Conservation (phyloP, 2,329 filamentous ascomycete species). For the Alternaria triticimaculans region DNA sequence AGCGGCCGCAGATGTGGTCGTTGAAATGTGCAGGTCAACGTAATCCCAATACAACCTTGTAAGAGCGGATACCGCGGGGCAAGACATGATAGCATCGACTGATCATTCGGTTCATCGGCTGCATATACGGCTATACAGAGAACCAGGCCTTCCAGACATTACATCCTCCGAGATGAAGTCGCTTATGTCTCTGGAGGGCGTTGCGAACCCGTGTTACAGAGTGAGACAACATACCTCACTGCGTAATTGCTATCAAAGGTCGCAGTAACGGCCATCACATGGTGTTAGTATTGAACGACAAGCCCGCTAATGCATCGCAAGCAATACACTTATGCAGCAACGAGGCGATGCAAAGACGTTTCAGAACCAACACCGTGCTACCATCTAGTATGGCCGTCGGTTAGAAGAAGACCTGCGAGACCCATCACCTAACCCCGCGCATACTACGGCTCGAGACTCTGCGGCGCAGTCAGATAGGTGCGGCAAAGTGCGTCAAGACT, state of each 20-base stretch:
- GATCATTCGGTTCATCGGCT: neutral
- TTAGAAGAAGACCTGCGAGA: neutral
- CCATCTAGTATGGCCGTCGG: neutral
- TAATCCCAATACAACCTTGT: neutral
- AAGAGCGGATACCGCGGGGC: neutral
- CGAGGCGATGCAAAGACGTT: neutral
- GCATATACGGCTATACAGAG: neutral
- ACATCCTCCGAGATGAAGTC: neutral
- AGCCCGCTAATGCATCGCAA: neutral
- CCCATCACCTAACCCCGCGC: neutral
- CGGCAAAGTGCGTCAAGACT: neutral
- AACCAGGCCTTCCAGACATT: neutral
- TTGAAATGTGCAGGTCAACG: neutral
- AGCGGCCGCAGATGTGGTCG: conserved; percentile 17
- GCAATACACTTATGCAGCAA: neutral
- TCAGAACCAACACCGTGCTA: neutral
- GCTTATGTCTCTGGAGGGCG: neutral
- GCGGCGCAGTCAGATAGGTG: neutral
- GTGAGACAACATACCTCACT: neutral
- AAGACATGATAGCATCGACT: neutral
- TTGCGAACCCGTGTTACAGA: neutral
- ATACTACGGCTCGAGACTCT: neutral
- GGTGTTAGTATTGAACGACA: neutral
- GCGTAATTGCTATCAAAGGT: neutral
- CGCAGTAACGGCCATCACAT: neutral